phyloP scores from a whole-genome alignment of 768 basidiomycete genomes.

The Tephrocybe sp. region DNA sequence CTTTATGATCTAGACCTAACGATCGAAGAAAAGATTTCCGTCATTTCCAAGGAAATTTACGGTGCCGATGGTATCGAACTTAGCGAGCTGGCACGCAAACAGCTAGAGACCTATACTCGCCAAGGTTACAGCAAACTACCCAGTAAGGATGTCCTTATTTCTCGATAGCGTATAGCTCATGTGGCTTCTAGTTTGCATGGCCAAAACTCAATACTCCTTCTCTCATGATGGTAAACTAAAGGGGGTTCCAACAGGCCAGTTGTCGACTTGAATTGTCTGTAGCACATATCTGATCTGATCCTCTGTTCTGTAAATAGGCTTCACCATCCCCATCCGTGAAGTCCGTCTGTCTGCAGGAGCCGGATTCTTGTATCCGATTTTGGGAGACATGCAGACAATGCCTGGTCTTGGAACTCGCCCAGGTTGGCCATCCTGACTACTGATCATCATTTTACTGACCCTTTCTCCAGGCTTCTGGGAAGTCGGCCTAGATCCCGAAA shows the following conservation, averaged over 20 bases:
- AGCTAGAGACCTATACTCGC: slow-evolving; percentile 86
- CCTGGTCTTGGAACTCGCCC: slow-evolving; percentile 92
- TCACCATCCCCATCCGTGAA: slow-evolving; percentile 87
- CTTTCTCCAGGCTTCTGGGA: slow-evolving; percentile 78
- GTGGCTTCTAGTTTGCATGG: slow-evolving; percentile 79
- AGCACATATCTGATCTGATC: background rate
- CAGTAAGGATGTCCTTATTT: slow-evolving; percentile 42
- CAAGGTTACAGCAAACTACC: slow-evolving; percentile 83
- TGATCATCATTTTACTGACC: slow-evolving; percentile 7
- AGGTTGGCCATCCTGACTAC: slow-evolving; percentile 40
- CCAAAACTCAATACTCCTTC: slow-evolving; percentile 97
- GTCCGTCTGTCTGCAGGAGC: slow-evolving; percentile 90
- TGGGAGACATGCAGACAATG: slow-evolving; percentile 99
- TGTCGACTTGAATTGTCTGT: background rate
- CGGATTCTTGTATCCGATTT: slow-evolving; percentile 91
- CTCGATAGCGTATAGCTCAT: slow-evolving; percentile 3
- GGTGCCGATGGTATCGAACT: slow-evolving; percentile 89
- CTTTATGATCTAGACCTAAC: slow-evolving; percentile 84
- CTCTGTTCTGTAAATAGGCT: slow-evolving; percentile 52
- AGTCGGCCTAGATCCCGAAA: slow-evolving; percentile 75
- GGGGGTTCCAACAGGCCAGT: slow-evolving; percentile 75
- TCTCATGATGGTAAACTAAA: slow-evolving; percentile 92
- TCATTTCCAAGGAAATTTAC: slow-evolving; percentile 89
- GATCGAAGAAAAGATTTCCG: slow-evolving; percentile 85
- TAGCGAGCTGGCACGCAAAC: slow-evolving; percentile 78